These are phyloP conservation scores for Cymbopogon citratus DNA, from an alignment of 176 grass and related monocot species.

Conservation along the genomic window DNA sequence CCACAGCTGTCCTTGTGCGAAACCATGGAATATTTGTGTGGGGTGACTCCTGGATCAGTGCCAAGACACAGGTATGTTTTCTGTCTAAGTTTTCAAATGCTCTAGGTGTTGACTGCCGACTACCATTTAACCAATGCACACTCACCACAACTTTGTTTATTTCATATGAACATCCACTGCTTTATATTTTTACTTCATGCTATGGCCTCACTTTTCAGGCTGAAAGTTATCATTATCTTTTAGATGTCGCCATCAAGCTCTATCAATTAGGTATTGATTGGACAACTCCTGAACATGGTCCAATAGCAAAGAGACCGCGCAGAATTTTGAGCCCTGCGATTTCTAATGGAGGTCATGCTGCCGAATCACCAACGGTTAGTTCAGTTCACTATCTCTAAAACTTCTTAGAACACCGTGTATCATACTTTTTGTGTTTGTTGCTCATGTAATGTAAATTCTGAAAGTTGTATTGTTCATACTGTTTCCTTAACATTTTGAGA, in stretches of 20 bases:
- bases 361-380: constrained; percentile 49
- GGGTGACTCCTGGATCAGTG: constrained; percentile 91
- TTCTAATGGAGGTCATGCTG: constrained; percentile 36
- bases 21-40: constrained; percentile 90
- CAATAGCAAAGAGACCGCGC: constrained; percentile 31
- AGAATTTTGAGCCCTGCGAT: constrained; percentile 18
- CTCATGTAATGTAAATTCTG: not conserved
- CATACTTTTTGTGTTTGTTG: not conserved
- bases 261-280: constrained; percentile 83
- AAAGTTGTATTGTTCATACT: constrained; percentile 1
- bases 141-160: constrained; percentile 4
- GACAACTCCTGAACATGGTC: constrained; percentile 64
- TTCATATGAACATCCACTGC: not conserved
- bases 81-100: not conserved
- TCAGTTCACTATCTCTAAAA: constrained; percentile 16
- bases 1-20: constrained; percentile 77
- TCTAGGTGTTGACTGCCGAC: not conserved
- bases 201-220: constrained; percentile 43
- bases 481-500: not conserved
- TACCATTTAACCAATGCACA: not conserved
- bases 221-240: constrained; percentile 93
- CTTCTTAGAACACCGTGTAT: not conserved
- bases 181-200: not conserved
- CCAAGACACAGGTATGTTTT: constrained; percentile 70
- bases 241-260: constrained; percentile 79